phyloP scores from a whole-genome alignment of 2,329 filamentous ascomycete genomes.

The Truncatella angustata region DNA sequence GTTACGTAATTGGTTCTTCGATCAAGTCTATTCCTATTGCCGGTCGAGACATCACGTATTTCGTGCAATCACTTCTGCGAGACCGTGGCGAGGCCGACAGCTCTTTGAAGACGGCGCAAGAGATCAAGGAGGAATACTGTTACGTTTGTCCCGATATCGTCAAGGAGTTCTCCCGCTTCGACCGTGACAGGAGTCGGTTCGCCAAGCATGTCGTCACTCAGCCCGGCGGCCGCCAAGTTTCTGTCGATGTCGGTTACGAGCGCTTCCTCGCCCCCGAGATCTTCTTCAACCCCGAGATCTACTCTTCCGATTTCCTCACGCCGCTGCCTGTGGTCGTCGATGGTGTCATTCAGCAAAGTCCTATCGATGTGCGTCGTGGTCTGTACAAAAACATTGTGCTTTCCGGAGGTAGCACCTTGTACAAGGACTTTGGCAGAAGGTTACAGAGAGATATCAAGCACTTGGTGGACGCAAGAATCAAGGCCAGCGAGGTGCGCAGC shows the following conservation, averaged over 20 bases:
- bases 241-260: slow-evolving; percentile 94
- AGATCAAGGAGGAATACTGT: slow-evolving; percentile 98
- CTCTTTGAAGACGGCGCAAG: slow-evolving; percentile 93
- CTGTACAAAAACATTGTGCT: slow-evolving; percentile 99
- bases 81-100: slow-evolving; percentile 96
- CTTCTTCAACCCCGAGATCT: slow-evolving; percentile 99
- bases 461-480: slow-evolving; percentile 88
- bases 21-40: slow-evolving; percentile 99
- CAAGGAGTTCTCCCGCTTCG: slow-evolving; percentile 94
- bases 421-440: slow-evolving; percentile 96
- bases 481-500: slow-evolving; percentile 85
- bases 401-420: slow-evolving; percentile 93
- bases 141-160: slow-evolving; percentile 99
- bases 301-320: slow-evolving; percentile 97
- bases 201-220: slow-evolving; percentile 84
- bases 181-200: slow-evolving; percentile 88
- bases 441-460: slow-evolving; percentile 97
- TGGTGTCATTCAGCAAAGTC: slow-evolving; percentile 93
- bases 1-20: slow-evolving; percentile 97
- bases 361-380: slow-evolving; percentile 93
- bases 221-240: slow-evolving; percentile 79
- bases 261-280: slow-evolving; percentile 97
- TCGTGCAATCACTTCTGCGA: slow-evolving; percentile 92
- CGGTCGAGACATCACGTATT: slow-evolving; percentile 97
- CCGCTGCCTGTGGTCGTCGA: slow-evolving; percentile 93